phyloP scores from a whole-genome alignment of 352 stramenopile species.

The Thraustochytrium sp. region DNA sequence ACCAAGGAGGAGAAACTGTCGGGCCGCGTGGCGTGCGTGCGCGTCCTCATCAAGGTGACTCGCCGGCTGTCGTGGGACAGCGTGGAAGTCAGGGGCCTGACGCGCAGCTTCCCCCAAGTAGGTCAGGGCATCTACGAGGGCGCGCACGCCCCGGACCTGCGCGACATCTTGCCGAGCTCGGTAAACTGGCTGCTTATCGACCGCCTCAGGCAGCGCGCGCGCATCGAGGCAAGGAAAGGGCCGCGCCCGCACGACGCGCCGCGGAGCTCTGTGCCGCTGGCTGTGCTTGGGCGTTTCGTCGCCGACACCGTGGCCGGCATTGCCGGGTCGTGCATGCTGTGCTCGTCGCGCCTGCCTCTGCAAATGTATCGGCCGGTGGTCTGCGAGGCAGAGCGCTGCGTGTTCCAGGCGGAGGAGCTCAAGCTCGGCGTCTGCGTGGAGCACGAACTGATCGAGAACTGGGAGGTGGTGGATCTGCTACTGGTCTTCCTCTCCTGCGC shows the following conservation, averaged over 20 bases:
- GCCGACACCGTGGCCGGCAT: not conserved
- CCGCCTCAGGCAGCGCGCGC: not conserved
- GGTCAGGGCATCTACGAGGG: not conserved
- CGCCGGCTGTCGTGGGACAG: not conserved
- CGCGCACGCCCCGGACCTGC: not conserved
- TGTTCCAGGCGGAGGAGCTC: slow-evolving; percentile 9
- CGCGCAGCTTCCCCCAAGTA: not conserved
- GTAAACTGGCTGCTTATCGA: not conserved
- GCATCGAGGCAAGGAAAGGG: no score
- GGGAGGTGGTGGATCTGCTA: not conserved
- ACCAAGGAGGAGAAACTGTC: not conserved
- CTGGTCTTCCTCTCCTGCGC: not conserved
- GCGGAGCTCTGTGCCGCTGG: no score
- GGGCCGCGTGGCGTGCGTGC: no score
- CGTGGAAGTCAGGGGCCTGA: not conserved
- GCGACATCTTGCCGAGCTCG: not conserved
- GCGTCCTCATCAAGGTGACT: not conserved
- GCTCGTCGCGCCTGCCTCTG: not conserved
- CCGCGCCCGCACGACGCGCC: no score
- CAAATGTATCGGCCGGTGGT: not conserved
- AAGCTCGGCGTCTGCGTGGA: not conserved
- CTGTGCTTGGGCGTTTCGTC: no score
- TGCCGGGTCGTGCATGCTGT: not conserved
- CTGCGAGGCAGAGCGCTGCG: not conserved
- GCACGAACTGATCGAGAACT: not conserved